These are phyloP conservation scores for Gossypium bickii DNA, from an alignment of 345 rosid species.

Conservation along the genomic window DNA sequence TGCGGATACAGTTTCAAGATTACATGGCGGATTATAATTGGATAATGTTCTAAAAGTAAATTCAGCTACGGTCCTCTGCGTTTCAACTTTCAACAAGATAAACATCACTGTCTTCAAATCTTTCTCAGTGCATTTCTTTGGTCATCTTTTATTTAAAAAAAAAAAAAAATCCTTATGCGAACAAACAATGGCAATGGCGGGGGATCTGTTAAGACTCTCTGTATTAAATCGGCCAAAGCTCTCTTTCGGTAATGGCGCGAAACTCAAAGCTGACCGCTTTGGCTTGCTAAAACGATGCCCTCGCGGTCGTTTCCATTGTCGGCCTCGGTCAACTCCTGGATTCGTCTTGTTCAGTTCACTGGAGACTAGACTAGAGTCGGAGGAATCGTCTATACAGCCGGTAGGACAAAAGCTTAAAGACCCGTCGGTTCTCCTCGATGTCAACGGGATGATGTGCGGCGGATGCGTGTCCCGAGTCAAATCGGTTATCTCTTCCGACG, in stretches of 20 bases:
- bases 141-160: neutral
- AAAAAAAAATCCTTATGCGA: neutral
- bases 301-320: conserved; percentile 16
- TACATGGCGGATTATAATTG: neutral
- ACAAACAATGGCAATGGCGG: conserved; percentile 37
- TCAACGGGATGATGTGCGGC: conserved; percentile 93
- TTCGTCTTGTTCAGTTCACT: conserved; percentile 42
- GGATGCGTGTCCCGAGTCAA: conserved; percentile 85
- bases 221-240: conserved; percentile 33
- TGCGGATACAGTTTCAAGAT: neutral
- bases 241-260: conserved; percentile 15
- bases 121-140: conserved; percentile 4
- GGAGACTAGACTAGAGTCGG: conserved; percentile 38
- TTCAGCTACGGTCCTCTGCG: neutral
- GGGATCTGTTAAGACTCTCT: conserved; percentile 37
- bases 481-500: conserved; percentile 63
- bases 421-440: conserved; percentile 60
- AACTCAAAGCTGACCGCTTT: conserved; percentile 8
- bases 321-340: conserved; percentile 16
- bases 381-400: conserved; percentile 18
- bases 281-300: conserved; percentile 24
- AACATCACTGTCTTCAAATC: neutral
- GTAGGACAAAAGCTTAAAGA: conserved; percentile 22
- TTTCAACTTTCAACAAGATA: neutral
- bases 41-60: neutral